Evolutionary conservation across 2,329 filamentous ascomycete genomes (phyloP).

Genomic region (Zasmidium cellare): DNA sequence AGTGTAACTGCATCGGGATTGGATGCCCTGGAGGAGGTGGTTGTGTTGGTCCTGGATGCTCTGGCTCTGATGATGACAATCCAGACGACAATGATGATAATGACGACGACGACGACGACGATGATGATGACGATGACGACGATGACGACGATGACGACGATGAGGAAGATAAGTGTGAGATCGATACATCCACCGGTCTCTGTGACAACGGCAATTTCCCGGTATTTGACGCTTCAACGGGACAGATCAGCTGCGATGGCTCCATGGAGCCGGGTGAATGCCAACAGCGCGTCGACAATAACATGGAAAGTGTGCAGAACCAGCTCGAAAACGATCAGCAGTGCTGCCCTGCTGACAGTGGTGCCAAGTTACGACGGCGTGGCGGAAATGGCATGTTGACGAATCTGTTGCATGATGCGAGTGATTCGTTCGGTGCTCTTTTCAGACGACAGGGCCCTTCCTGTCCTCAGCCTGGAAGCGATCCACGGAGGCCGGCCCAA

Average conservation of each 20-base stretch:
- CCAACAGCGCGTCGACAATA: neutral
- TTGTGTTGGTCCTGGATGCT: constrained; percentile 10
- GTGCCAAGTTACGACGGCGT: neutral
- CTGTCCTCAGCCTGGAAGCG: neutral
- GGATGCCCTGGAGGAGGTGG: constrained; percentile 10
- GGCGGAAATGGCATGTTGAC: neutral
- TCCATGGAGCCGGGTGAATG: constrained; percentile 3
- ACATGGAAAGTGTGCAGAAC: neutral
- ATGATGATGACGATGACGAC: neutral
- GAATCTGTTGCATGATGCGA: neutral
- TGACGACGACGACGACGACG: neutral
- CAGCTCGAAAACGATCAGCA: neutral
- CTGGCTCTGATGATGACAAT: neutral
- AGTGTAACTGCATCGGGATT: constrained; percentile 8
- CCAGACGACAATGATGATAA: neutral
- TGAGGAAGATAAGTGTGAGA: constrained; percentile 2
- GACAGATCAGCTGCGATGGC: neutral
- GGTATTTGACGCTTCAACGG: neutral
- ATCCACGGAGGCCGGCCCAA: neutral
- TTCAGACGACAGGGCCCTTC: constrained; percentile 1
- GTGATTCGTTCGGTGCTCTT: neutral
- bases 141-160: neutral
- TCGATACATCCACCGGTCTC: constrained; percentile 3
- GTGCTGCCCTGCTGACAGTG: neutral
- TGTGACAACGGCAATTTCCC: constrained; percentile 5